phyloP scores from a whole-genome alignment of 2,329 filamentous ascomycete genomes.

The Pseudogymnoascus sp. region DNA sequence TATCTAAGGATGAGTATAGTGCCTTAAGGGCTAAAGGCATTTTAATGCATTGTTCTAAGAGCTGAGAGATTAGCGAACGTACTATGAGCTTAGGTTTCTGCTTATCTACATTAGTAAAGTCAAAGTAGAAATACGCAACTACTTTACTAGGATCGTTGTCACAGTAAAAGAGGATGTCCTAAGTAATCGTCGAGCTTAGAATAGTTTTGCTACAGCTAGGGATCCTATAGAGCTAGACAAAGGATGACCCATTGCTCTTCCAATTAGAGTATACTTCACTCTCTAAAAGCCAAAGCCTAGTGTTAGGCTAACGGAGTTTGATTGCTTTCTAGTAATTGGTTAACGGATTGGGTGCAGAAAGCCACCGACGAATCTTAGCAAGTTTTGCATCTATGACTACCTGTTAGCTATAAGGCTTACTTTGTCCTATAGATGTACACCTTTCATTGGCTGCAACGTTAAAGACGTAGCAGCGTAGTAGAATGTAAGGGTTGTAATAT shows the following conservation, averaged over 20 bases:
- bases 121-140: conserved; percentile 32
- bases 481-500: conserved; percentile 11
- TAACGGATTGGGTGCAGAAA: conserved; percentile 31
- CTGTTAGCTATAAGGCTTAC: neutral
- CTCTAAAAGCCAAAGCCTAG: conserved; percentile 32
- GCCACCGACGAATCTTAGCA: conserved; percentile 23
- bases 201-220: conserved; percentile 38
- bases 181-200: conserved; percentile 32
- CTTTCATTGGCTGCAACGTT: conserved; percentile 9
- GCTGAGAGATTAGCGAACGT: conserved; percentile 33
- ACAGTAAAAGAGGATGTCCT: conserved; percentile 13
- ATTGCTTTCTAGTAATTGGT: conserved; percentile 30
- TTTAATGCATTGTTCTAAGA: conserved; percentile 19
- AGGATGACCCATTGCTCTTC: conserved; percentile 26
- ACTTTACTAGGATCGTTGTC: neutral
- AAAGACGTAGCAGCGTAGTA: conserved; percentile 9
- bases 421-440: neutral
- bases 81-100: conserved; percentile 30
- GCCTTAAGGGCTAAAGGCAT: conserved; percentile 20
- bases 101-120: conserved; percentile 34
- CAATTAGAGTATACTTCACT: conserved; percentile 26
- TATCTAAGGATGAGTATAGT: conserved; percentile 23
- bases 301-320: conserved; percentile 25
- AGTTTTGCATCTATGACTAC: neutral
- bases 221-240: conserved; percentile 34